Base-by-base conservation (phyloP, 768 basidiomycete genomes). In the Tulasnella sp. region DNA sequence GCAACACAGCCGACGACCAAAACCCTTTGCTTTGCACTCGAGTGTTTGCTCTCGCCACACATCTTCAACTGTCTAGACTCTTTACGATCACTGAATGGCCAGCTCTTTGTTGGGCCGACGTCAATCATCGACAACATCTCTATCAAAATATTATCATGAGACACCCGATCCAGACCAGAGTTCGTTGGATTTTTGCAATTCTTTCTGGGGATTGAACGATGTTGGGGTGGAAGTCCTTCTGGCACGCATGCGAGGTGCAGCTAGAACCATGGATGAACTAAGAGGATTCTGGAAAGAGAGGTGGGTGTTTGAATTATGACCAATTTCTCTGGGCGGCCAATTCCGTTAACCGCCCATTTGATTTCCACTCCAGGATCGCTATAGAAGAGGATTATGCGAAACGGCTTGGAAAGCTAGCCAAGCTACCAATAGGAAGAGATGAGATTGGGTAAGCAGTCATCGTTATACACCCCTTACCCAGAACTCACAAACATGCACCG, bases 351-450 rank as follows among this genome's bases (percentile, higher is more conserved):
- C 51, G 15, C 19, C 29, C 28, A 19, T 52, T 52, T n/a, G 25
- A n/a, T 31, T 12, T 8, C 25, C 12, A 10, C 45, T 25, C 3
- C 59, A 95, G 93, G 62, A 81, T 89, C 6, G 57, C 71, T 27
- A 95, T 96, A 56, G 92, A 98, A 65, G 91, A 96, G 60, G 93
- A 98, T 32, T 98, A 96, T 61, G 83, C 92, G 0, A 90, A 89
- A 66, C 76, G 81, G 25, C 62, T 99, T 12, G 68, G 73, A 19
- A 87, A 84, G 63, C 69, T 99, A 20, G 74, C 88, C 28, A 92
- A 86, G 65, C 59, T 71, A 53, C 59, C 75, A 6, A 66, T 95
- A 33, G 93, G 92, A 35, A 76, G 75, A 59, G 92, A 95, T 64
- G 95, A 96, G 67, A 86, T 91, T 57, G 93, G 91, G 90, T 91